phyloP scores from a whole-genome alignment of 768 basidiomycete species.

The Nidularia pulvinata region DNA sequence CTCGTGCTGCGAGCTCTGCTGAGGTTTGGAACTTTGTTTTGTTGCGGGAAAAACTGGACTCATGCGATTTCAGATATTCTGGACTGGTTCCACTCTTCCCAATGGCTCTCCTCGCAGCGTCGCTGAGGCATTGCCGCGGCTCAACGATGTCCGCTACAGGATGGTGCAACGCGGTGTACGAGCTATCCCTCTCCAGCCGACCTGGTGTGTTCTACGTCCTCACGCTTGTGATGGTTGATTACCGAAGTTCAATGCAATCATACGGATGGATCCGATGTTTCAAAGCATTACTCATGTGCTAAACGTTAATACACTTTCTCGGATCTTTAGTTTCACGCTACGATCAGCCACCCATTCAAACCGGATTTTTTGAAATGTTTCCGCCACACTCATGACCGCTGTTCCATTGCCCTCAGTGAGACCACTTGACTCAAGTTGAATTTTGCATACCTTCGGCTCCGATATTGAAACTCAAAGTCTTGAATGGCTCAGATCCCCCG shows the following conservation, averaged over 20 bases:
- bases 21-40: conserved; percentile 31
- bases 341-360: conserved; percentile 89
- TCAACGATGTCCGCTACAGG: conserved; percentile 42
- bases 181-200: conserved; percentile 52
- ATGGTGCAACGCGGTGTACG: conserved; percentile 46
- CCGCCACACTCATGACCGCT: conserved; percentile 46
- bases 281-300: conserved; percentile 47
- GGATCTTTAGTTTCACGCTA: conserved; percentile 80
- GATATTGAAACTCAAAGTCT: conserved; percentile 83
- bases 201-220: conserved; percentile 55
- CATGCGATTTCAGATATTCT: conserved; percentile 46
- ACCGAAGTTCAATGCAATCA: neutral
- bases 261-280: neutral
- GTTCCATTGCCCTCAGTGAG: neutral
- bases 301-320: conserved; percentile 84
- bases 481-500: conserved; percentile 83
- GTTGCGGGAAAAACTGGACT: neutral
- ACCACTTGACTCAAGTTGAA: neutral
- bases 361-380: conserved; percentile 67
- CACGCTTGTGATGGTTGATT: conserved; percentile 30
- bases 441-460: conserved; percentile 73
- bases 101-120: conserved; percentile 16
- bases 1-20: conserved; percentile 67
- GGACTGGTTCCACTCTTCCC: conserved; percentile 54
- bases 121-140: neutral